Evolutionary conservation across 73 alveolate species (phyloP).

Genomic region (Blepharisma stoltei): DNA sequence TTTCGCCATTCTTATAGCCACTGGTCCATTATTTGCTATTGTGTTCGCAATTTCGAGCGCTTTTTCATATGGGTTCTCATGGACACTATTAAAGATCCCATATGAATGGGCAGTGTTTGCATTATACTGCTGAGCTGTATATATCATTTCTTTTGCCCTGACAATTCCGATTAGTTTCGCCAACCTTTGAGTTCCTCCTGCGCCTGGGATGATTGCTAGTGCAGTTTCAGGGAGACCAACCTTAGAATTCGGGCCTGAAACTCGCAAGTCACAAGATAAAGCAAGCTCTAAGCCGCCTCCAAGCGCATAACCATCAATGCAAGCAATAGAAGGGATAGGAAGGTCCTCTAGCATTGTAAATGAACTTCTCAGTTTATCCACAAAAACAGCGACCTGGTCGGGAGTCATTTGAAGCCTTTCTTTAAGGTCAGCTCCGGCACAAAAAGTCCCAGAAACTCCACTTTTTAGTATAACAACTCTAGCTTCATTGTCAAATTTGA

Average conservation of each 20-base stretch:
- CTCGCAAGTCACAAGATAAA: constrained; percentile 87
- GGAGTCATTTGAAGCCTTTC: constrained; percentile 81
- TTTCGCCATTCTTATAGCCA: constrained; percentile 85
- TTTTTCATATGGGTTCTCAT: constrained; percentile 58
- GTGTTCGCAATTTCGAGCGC: constrained; percentile 76
- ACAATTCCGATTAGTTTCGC: constrained; percentile 85
- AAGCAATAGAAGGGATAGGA: constrained; percentile 86
- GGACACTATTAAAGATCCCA: constrained; percentile 83
- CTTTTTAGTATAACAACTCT: constrained; percentile 42
- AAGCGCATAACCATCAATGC: constrained; percentile 91
- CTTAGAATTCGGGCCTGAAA: constrained; percentile 76
- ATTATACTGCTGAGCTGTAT: constrained; percentile 73
- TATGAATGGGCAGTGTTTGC: constrained; percentile 79
- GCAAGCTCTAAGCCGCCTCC: constrained; percentile 99
- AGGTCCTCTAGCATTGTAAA: constrained; percentile 64
- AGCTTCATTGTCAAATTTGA: neutral
- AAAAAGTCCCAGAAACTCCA: constrained; percentile 51
- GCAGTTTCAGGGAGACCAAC: constrained; percentile 94
- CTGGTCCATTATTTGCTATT: constrained; percentile 80
- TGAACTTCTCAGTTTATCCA: constrained; percentile 58
- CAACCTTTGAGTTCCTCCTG: constrained; percentile 97
- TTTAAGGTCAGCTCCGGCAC: constrained; percentile 92
- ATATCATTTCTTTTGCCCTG: constrained; percentile 89
- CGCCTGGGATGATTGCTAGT: constrained; percentile 96
- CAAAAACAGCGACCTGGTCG: constrained; percentile 63